Base-by-base conservation (phyloP, 192 early-diverging fungal genomes). In the Rhizophlyctis rosea region DNA sequence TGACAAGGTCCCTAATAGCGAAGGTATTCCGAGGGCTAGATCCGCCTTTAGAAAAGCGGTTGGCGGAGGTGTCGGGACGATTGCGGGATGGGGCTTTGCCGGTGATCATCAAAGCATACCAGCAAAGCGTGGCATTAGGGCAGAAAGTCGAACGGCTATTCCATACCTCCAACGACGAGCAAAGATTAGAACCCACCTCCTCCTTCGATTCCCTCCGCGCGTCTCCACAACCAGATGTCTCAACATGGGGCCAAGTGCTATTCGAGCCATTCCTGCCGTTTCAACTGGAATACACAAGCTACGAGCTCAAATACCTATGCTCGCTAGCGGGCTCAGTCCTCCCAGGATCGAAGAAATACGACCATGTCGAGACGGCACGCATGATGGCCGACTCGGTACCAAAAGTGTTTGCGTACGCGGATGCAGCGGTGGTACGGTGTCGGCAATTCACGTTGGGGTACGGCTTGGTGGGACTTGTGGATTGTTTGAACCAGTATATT, bases 201-300 rank as follows among this genome's bases (percentile, higher is more conserved):
- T n/a, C n/a, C n/a, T n/a, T n/a, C n/a, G n/a, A n/a, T n/a, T n/a
- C n/a, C n/a, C n/a, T n/a, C n/a, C n/a, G n/a, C n/a, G 35, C 39
- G 18, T 13, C 9, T 18, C 39, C 39, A 7, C 9, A 18, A 13
- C 9, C 9, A 7, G 39, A 44, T 44, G 18, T 44, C 7, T 7
- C 9, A 18, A 13, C 39, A 18, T 91, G 88, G 88, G 78, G 83
- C 0, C 70, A 70, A 30, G 65, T 79, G 3, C 56, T 89, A 2
- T 88, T 86, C 44, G 87, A 91, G 23, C 74, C 86, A 0, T 91
- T 90, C 60, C 65, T 80, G 39, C 49, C 76, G 0, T 84, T 77
- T 57, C 88, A 90, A 48, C 75, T 81, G 54, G 68, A 81, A 28
- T 89, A 85, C 72, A 77, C 69, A 2, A 65, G 77, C 18, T 68